Percentiles rank a stretch among this genome's conserved stretches.
Evolutionary conservation across 768 basidiomycete genomes (phyloP).

Genomic region (Lyophyllum shimeji): DNA sequence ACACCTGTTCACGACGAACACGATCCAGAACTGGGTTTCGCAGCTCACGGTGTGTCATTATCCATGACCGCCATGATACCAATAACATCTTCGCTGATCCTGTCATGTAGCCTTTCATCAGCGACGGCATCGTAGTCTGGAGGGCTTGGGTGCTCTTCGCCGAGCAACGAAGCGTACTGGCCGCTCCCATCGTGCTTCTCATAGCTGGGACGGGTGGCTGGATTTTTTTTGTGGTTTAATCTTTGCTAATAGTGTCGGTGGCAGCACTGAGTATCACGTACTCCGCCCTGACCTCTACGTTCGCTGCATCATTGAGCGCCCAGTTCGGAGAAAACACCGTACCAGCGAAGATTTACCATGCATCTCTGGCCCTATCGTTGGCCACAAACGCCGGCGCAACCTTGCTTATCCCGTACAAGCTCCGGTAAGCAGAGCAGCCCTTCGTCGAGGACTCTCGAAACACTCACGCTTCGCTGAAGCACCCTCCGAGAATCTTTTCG

Average conservation of each 20-base stretch:
- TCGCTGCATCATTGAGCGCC: not conserved
- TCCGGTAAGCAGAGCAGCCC: not conserved
- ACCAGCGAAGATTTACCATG: not conserved
- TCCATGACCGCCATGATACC: too few species aligned
- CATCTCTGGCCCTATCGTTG: conserved; percentile 6
- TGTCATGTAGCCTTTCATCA: conserved; percentile 4
- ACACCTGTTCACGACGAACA: not conserved
- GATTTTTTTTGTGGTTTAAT: too few species aligned
- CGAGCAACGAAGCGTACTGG: conserved; percentile 6
- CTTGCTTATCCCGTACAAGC: not conserved
- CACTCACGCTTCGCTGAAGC: not conserved
- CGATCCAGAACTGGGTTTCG: not conserved
- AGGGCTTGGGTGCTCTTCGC: conserved; percentile 10
- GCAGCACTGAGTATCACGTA: conserved; percentile 5
- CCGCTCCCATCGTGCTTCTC: conserved; percentile 5
- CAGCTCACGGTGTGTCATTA: not conserved
- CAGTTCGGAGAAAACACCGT: not conserved
- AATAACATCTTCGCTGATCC: not conserved
- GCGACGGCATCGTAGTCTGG: conserved; percentile 11
- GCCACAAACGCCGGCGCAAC: conserved; percentile 6
- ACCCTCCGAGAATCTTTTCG: not conserved
- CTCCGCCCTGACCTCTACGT: conserved; percentile 6
- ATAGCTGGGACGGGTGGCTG: conserved; percentile 2
- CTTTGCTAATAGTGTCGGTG: not conserved
- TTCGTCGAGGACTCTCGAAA: not conserved